Conservation (phyloP, 768 basidiomycete species). For the Phlebiopsis flavidoalba region DNA sequence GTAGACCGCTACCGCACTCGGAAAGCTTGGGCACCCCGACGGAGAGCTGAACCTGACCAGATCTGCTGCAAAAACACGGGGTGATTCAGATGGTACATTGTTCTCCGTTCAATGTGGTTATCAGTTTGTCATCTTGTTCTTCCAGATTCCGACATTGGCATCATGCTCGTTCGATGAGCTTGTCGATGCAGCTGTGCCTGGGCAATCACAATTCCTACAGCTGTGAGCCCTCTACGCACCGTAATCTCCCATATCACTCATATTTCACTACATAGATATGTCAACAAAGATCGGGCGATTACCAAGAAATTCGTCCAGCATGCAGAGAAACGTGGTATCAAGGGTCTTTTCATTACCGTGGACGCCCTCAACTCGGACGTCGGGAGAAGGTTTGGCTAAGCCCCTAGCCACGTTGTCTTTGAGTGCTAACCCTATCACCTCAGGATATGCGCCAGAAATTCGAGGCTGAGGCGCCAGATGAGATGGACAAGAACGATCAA, state of each 20-base stretch:
- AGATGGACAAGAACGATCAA: conserved; percentile 37
- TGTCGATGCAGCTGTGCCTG: conserved; percentile 73
- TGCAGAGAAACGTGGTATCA: conserved; percentile 86
- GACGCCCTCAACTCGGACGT: conserved; percentile 96
- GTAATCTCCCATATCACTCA: not conserved
- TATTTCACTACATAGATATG: conserved; percentile 39
- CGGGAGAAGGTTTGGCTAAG: conserved; percentile 60
- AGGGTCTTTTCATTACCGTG: conserved; percentile 93
- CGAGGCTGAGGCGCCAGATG: conserved; percentile 62
- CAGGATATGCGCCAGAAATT: conserved; percentile 95
- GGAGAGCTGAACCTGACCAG: conserved; percentile 89
- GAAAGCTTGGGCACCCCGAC: conserved; percentile 94
- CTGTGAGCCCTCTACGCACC: conserved; percentile 39
- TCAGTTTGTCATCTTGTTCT: not conserved
- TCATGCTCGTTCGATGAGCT: conserved; percentile 96
- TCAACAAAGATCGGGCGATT: conserved; percentile 84
- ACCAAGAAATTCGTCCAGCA: conserved; percentile 86
- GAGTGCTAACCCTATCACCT: not conserved
- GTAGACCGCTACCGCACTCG: conserved; percentile 73
- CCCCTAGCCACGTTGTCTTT: not conserved
- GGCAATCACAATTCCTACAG: conserved; percentile 83
- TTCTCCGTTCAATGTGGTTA: not conserved
- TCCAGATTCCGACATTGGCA: conserved; percentile 91
- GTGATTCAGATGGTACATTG: conserved; percentile 65
- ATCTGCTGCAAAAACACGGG: conserved; percentile 76